Evolutionary conservation across 805 yeast species (phyloP).

Genomic region (Naumovozyma castellii): DNA sequence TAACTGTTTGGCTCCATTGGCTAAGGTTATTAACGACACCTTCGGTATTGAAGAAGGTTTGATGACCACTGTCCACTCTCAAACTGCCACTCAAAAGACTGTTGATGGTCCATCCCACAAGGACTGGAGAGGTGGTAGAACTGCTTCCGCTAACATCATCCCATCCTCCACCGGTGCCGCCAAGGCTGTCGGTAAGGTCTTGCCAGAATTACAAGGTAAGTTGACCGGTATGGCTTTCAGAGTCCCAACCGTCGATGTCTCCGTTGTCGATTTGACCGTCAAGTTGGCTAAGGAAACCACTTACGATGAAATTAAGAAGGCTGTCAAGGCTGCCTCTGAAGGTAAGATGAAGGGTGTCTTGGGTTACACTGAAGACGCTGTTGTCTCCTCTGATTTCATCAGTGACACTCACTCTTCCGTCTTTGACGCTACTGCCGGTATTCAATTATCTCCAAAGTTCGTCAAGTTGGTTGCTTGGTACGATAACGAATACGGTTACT

Average conservation of each 20-base stretch:
- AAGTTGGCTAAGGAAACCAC: constrained; percentile 49
- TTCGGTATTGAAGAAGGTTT: constrained; percentile 67
- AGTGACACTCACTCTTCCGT: constrained; percentile 53
- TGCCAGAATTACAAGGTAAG: constrained; percentile 62
- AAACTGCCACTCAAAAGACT: constrained; percentile 65
- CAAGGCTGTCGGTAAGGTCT: constrained; percentile 67
- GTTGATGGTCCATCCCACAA: constrained; percentile 72
- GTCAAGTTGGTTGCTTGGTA: constrained; percentile 65
- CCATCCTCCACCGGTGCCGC: constrained; percentile 75
- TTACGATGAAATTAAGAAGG: constrained; percentile 55
- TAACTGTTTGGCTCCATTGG: constrained; percentile 67
- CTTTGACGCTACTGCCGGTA: constrained; percentile 63
- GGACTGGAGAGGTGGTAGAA: constrained; percentile 77
- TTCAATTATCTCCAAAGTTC: constrained; percentile 59
- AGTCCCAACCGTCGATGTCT: constrained; percentile 66
- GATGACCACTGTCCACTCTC: constrained; percentile 67
- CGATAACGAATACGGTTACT: constrained; percentile 70
- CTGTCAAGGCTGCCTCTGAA: constrained; percentile 49
- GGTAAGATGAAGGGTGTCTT: constrained; percentile 53
- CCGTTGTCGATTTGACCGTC: constrained; percentile 63
- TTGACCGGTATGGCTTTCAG: constrained; percentile 67
- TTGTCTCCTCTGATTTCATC: constrained; percentile 62
- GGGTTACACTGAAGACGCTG: constrained; percentile 65
- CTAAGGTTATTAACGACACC: constrained; percentile 54
- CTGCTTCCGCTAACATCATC: constrained; percentile 66